phyloP scores from a whole-genome alignment of 2,329 filamentous ascomycete species.

The Ampelomyces quisqualis region DNA sequence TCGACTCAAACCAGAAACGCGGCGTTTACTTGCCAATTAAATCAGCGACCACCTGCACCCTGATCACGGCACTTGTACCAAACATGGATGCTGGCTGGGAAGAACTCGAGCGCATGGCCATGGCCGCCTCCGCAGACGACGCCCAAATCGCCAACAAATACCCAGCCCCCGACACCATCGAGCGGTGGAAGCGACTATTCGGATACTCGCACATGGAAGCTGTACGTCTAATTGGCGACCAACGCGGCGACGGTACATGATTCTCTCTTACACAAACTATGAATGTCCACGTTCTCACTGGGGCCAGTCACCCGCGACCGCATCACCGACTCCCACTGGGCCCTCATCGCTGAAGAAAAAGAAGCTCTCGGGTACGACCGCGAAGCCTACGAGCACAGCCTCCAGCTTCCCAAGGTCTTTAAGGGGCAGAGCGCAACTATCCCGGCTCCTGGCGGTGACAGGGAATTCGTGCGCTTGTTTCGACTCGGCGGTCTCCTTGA shows the following conservation, averaged over 20 bases:
- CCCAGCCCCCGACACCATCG: constrained; percentile 24
- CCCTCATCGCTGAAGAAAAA: constrained; percentile 28
- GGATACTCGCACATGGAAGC: constrained; percentile 35
- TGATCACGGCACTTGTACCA: background rate
- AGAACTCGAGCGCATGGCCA: constrained; percentile 22
- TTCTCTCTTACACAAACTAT: background rate
- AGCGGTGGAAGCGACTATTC: constrained; percentile 43
- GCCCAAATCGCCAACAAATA: constrained; percentile 15
- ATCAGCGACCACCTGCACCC: too few relatives aligned
- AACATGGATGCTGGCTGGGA: constrained; percentile 11
- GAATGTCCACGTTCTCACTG: background rate
- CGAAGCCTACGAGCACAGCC: constrained; percentile 45
- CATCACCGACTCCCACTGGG: constrained; percentile 43
- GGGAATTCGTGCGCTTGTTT: constrained; percentile 28
- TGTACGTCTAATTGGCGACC: constrained; percentile 32
- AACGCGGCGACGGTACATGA: constrained; percentile 30
- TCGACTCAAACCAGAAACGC: too few relatives aligned
- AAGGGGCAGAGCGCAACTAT: constrained; percentile 24
- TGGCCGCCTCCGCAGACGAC: constrained; percentile 12
- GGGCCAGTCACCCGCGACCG: constrained; percentile 31
- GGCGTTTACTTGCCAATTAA: too few relatives aligned
- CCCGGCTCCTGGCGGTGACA: constrained; percentile 14
- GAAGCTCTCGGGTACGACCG: constrained; percentile 42
- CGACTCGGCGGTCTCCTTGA: constrained; percentile 32
- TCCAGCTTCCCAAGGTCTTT: constrained; percentile 30